Evolutionary conservation across 2,329 filamentous ascomycete species (phyloP).

Genomic region (Paraphoma sp.): DNA sequence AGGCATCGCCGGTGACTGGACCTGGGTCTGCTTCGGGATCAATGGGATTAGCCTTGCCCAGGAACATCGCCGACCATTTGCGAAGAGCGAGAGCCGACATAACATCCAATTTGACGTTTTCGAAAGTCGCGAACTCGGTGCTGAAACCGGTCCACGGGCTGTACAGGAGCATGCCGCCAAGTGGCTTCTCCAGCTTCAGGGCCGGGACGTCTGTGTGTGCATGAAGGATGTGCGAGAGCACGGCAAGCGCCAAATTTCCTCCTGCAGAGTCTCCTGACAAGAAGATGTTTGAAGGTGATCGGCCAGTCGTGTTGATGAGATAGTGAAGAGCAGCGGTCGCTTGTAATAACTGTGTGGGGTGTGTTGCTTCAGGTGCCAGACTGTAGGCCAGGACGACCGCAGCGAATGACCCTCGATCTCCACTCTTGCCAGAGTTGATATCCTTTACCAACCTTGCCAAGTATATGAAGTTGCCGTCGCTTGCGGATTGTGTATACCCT

Average conservation of each 20-base stretch:
- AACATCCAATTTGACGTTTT: conserved; percentile 16
- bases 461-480: conserved; percentile 14
- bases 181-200: conserved; percentile 16
- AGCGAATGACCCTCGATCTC: conserved; percentile 10
- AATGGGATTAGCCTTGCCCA: conserved; percentile 11
- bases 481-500: conserved; percentile 25
- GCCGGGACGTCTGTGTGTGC: conserved; percentile 24
- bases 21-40: conserved; percentile 18
- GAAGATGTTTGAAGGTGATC: conserved; percentile 18
- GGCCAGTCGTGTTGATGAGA: conserved; percentile 14
- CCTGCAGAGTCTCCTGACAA: conserved; percentile 19
- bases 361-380: conserved; percentile 23
- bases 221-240: conserved; percentile 33
- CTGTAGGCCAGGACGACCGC: conserved; percentile 29
- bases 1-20: conserved; percentile 17
- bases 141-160: conserved; percentile 23
- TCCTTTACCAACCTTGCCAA: conserved; percentile 14
- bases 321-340: conserved; percentile 21
- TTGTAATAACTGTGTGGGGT: conserved; percentile 31
- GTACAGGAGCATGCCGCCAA: conserved; percentile 16
- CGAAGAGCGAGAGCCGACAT: conserved; percentile 8
- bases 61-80: conserved; percentile 24
- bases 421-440: conserved; percentile 7
- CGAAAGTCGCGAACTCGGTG: conserved; percentile 22
- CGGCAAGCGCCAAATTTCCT: background rate